phyloP scores from a whole-genome alignment of 345 rosid genomes.

The Brassica napus region DNA sequence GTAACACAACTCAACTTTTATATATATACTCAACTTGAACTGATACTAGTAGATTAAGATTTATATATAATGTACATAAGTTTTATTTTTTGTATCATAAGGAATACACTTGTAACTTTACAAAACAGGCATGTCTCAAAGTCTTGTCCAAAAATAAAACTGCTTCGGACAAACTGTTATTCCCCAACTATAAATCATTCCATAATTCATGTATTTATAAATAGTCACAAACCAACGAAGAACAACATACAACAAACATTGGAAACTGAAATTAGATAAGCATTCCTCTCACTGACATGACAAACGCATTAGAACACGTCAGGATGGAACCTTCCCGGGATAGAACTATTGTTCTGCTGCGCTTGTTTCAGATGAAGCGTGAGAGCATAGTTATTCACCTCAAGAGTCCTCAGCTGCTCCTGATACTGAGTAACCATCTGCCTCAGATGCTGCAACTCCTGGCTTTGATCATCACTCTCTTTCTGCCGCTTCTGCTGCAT shows the following conservation, averaged over 20 bases:
- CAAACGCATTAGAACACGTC: slow-evolving; percentile 59
- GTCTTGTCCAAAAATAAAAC: background rate
- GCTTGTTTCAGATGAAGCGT: slow-evolving; percentile 73
- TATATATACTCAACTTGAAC: background rate
- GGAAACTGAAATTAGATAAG: slow-evolving; percentile 8
- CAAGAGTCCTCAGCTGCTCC: slow-evolving; percentile 80
- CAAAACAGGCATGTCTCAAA: background rate
- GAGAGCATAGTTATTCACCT: slow-evolving; percentile 79
- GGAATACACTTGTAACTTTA: background rate
- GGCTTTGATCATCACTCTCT: slow-evolving; percentile 58
- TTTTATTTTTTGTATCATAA: background rate
- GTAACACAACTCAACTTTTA: background rate
- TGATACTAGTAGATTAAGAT: background rate
- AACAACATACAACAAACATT: slow-evolving; percentile 24
- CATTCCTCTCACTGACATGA: background rate
- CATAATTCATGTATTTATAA: slow-evolving; percentile 6
- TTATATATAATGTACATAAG: background rate
- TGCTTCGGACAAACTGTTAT: background rate
- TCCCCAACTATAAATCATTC: slow-evolving; percentile 6
- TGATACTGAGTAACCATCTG: slow-evolving; percentile 77
- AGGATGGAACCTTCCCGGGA: slow-evolving; percentile 74
- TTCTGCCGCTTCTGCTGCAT: slow-evolving; percentile 84
- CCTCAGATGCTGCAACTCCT: slow-evolving; percentile 75
- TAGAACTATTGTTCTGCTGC: slow-evolving; percentile 47
- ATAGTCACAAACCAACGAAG: slow-evolving; percentile 13